These are phyloP conservation scores for Gnomoniopsis smithogilvyi DNA, from an alignment of 2,329 filamentous ascomycete genomes.

Conservation along the genomic window DNA sequence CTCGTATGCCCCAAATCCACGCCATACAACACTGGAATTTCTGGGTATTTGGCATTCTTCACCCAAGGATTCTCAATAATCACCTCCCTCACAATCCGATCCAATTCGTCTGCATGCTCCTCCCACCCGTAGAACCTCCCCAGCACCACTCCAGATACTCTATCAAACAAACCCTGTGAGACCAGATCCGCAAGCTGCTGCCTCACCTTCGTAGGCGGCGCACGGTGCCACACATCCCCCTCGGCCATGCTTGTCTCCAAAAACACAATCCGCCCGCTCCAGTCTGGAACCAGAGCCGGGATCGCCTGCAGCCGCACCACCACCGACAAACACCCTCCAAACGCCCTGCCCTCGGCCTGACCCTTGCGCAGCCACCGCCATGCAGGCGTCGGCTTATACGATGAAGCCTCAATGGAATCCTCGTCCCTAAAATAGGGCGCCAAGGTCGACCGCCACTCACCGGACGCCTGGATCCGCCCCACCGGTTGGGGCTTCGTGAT, in stretches of 20 bases:
- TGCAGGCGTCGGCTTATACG: constrained; percentile 24
- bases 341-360: constrained; percentile 38
- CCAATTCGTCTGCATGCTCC: constrained; percentile 26
- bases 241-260: constrained; percentile 38
- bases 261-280: constrained; percentile 37
- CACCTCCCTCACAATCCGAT: constrained; percentile 27
- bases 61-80: constrained; percentile 29
- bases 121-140: constrained; percentile 40
- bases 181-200: constrained; percentile 38
- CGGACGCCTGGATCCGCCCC: constrained; percentile 30
- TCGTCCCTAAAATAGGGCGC: constrained; percentile 22
- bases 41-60: constrained; percentile 5
- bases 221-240: constrained; percentile 12
- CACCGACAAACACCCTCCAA: constrained; percentile 40
- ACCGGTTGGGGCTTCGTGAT: constrained; percentile 25
- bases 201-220: constrained; percentile 25
- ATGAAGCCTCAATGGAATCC: constrained; percentile 14
- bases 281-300: constrained; percentile 30
- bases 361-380: constrained; percentile 37
- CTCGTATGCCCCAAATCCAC: constrained; percentile 42
- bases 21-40: constrained; percentile 38
- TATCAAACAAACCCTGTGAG: constrained; percentile 38
- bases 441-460: constrained; percentile 22
- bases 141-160: constrained; percentile 37
- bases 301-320: constrained; percentile 35